A percentile compares a stretch with the other conserved stretches of the same genome.
phyloP scores from a whole-genome alignment of 805 yeast genomes.

The Myxozyma neglecta region DNA sequence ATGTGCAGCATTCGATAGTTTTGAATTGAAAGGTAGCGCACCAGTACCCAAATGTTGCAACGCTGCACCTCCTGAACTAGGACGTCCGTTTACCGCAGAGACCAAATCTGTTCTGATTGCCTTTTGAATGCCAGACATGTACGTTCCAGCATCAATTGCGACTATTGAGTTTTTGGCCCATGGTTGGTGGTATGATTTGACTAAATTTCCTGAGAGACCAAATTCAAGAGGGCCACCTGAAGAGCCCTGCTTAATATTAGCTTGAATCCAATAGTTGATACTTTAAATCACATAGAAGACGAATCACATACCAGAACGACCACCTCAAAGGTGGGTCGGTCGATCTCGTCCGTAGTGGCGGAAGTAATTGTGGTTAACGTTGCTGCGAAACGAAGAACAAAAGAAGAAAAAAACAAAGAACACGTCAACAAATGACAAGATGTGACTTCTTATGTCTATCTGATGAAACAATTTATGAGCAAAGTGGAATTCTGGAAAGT shows the following conservation, averaged over 20 bases:
- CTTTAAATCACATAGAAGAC: neutral
- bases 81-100: neutral
- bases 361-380: neutral
- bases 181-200: constrained; percentile 54
- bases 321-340: constrained; percentile 34
- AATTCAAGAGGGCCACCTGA: constrained; percentile 85
- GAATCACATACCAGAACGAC: constrained; percentile 33
- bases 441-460: neutral
- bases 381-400: neutral
- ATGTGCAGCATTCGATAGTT: constrained; percentile 33
- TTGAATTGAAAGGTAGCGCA: constrained; percentile 14
- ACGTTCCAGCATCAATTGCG: constrained; percentile 79
- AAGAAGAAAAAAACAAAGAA: neutral
- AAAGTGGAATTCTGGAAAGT: neutral
- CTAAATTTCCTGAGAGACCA: constrained; percentile 62
- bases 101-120: constrained; percentile 35
- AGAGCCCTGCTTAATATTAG: constrained; percentile 50
- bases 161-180: constrained; percentile 51
- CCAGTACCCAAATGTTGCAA: constrained; percentile 22
- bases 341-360: constrained; percentile 6
- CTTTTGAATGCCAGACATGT: constrained; percentile 57
- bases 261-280: neutral
- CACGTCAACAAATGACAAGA: neutral
- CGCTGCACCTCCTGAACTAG: neutral
- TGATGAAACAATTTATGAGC: no score